Percentiles rank a stretch among this genome's conserved stretches.
Conservation (phyloP, 805 yeast genomes). For the Yamadazyma sp. region DNA sequence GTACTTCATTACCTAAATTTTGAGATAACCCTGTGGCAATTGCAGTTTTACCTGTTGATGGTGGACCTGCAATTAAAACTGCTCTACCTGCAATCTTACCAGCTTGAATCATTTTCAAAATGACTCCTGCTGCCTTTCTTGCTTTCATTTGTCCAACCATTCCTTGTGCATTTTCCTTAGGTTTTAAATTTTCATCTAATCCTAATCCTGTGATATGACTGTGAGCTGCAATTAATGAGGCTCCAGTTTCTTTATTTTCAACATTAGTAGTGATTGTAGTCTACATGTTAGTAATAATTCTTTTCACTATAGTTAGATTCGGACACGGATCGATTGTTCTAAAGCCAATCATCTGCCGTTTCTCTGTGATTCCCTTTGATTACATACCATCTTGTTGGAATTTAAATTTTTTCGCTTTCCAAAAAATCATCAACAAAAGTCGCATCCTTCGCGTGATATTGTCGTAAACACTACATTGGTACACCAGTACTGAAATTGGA, state of each 20-base stretch:
- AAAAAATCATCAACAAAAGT: no score
- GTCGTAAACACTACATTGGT: no score
- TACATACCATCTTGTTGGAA: conserved; percentile 6
- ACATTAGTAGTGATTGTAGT: conserved; percentile 30
- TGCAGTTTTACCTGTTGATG: conserved; percentile 98
- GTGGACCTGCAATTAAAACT: conserved; percentile 94
- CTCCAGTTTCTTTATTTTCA: conserved; percentile 37
- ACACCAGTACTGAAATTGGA: no score
- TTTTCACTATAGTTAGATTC: no score
- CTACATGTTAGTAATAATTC: conserved; percentile 9
- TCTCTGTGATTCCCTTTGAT: not conserved
- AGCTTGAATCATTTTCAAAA: conserved; percentile 87
- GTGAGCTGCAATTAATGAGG: conserved; percentile 92
- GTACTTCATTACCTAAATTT: conserved; percentile 73
- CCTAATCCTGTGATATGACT: conserved; percentile 97
- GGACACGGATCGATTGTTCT: no score
- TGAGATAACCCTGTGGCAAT: conserved; percentile 91
- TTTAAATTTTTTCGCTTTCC: conserved; percentile 1
- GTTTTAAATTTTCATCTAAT: conserved; percentile 85
- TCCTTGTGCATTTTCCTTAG: conserved; percentile 78
- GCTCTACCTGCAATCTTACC: conserved; percentile 98
- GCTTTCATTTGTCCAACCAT: conserved; percentile 98
- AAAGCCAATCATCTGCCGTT: not conserved
- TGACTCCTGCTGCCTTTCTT: conserved; percentile 92
- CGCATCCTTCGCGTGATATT: no score